Evolutionary conservation across 2,329 filamentous ascomycete genomes (phyloP), one percentile per base, ranked within the genome.

Genomic region (Microascus cirrosus): DNA sequence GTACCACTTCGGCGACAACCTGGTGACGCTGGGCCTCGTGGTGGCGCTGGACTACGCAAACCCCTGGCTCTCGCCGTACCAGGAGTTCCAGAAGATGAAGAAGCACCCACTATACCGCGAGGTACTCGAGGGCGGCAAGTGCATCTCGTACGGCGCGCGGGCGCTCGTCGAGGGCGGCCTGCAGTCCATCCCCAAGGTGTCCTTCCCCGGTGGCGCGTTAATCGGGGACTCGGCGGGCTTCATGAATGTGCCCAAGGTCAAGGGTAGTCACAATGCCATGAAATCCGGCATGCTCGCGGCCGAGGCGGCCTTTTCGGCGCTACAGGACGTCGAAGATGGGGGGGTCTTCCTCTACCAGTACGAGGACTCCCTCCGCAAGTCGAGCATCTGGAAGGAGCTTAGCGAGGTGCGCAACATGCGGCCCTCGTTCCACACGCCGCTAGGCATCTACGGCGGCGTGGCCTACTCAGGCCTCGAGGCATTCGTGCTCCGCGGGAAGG

Each of bases 1-100:
- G 89, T 99, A 99, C 69, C 94, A 99, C 72, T 99, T 97, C 71
- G 94, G 92, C 42, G 93, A 99, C 65, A 99, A 97, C 72, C 82
- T 97, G 65, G 93, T 99, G 60, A 91, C 86, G 63, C 79, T 99
- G 58, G 94, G 94, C 25, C 78, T 97, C 20, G 94, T 99, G 12
- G 89, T 95, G 42, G 92, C 92, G 25, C 80, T 99, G 57, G 94
- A 99, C 76, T 99, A 99, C 71, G 80, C 89, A 50, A 99, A 99
- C 73, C 94, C 94, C 0, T 99, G 93, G 90, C 74, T 97, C 58
- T 94, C 92, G 3, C 94, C 94, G 0, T 99, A 97, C 69, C 83
- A 85, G 59, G 94, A 99, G 70, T 99, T 99, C 71, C 94, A 99
- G 72, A 96, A 95, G 77, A 86, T 99, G 78, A 99, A 99, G 80